Percentiles rank a stretch among this genome's conserved stretches.
Conservation (phyloP, 148 eudicot genomes). For the Silene conica region DNA sequence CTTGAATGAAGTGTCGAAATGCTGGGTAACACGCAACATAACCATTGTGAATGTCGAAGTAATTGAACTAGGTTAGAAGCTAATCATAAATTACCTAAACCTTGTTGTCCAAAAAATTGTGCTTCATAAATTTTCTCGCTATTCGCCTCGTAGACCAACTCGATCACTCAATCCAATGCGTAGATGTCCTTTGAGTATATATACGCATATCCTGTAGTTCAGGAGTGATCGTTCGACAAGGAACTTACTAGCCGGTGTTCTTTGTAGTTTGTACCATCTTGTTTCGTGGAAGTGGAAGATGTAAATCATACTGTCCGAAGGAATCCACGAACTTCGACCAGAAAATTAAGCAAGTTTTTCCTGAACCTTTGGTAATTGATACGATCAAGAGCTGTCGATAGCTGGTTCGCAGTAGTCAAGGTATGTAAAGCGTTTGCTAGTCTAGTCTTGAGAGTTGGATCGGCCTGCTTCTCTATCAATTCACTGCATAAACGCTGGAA, state of each 20-base stretch:
- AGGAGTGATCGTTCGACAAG: no score
- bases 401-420: slow-evolving; percentile 61
- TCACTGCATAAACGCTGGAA: slow-evolving; percentile 68
- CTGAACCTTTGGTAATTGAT: slow-evolving; percentile 78
- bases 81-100: neutral
- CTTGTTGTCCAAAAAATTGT: neutral
- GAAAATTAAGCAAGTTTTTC: slow-evolving; percentile 70
- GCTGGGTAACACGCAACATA: no score
- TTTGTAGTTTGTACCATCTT: no score
- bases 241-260: no score
- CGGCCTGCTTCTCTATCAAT: slow-evolving; percentile 68
- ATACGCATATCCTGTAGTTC: no score
- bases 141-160: neutral
- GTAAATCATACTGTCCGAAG: slow-evolving; percentile 58
- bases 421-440: slow-evolving; percentile 71
- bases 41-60: no score
- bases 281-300: neutral
- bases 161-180: no score
- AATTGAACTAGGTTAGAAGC: no score
- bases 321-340: slow-evolving; percentile 85
- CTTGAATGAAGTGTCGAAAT: no score
- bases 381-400: slow-evolving; percentile 71
- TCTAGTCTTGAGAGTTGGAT: slow-evolving; percentile 55
- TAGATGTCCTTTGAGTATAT: no score
- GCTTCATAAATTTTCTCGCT: neutral